Conservation (phyloP, 345 rosid species). For the Syzygium grande region DNA sequence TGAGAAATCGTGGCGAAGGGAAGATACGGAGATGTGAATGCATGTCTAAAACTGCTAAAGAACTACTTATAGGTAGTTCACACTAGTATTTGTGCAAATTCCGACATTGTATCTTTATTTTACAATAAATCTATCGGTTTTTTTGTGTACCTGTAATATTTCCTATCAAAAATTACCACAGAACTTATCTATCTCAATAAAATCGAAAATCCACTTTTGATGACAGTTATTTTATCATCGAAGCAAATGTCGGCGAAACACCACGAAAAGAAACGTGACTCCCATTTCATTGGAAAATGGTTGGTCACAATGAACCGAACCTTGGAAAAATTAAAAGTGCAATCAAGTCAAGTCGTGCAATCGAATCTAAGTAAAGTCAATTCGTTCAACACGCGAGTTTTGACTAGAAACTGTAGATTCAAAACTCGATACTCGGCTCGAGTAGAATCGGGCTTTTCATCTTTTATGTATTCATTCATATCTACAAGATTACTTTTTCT, state of each 20-base stretch:
- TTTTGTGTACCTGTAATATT: background rate
- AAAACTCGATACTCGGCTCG: background rate
- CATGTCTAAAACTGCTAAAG: too few species aligned
- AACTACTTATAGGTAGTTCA: too few species aligned
- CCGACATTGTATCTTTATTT: too few species aligned
- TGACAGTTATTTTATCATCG: too few species aligned
- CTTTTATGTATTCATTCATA: background rate
- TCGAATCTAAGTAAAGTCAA: fast-evolving
- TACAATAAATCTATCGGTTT: too few species aligned
- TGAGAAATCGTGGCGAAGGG: background rate
- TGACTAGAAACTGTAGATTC: background rate
- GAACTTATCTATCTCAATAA: too few species aligned
- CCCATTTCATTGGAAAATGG: background rate
- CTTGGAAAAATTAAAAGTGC: background rate
- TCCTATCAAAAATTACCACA: too few species aligned
- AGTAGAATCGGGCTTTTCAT: background rate
- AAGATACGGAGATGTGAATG: background rate
- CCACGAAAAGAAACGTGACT: background rate
- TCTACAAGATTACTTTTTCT: background rate
- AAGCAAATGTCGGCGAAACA: too few species aligned
- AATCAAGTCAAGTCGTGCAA: background rate
- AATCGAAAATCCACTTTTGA: too few species aligned
- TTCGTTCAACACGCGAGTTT: background rate
- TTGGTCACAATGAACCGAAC: background rate
- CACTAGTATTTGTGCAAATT: too few species aligned